Evolutionary conservation across 441 rosid genomes (phyloP).

Genomic region (Syzygium malaccense): DNA sequence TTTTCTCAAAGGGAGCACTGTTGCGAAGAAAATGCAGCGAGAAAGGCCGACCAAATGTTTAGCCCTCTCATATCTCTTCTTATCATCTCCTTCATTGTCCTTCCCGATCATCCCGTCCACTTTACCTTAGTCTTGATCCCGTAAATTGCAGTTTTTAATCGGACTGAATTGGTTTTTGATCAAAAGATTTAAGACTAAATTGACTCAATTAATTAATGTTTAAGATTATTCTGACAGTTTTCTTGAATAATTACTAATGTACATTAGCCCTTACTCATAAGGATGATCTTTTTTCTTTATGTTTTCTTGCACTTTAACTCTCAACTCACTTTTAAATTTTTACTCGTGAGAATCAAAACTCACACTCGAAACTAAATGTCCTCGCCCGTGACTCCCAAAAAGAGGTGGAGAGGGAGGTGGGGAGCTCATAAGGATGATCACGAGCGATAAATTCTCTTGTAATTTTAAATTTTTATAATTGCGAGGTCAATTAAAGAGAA

Average conservation of each 20-base stretch:
- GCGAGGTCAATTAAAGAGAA: background rate
- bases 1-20: background rate
- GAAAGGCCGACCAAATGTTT: background rate
- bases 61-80: background rate
- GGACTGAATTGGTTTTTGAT: background rate
- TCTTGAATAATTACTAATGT: background rate
- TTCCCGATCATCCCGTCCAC: background rate
- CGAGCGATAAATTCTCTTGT: background rate
- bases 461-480: background rate
- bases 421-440: background rate
- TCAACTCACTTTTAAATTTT: too few relatives aligned
- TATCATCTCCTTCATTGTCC: background rate
- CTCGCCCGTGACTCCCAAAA: too few relatives aligned
- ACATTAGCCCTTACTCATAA: background rate
- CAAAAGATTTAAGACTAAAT: too few relatives aligned
- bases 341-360: too few relatives aligned
- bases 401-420: too few relatives aligned
- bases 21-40: background rate
- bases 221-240: too few relatives aligned
- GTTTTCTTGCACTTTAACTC: too few relatives aligned
- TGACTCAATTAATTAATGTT: too few relatives aligned
- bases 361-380: too few relatives aligned
- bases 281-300: background rate
- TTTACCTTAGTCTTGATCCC: background rate
- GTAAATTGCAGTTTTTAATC: background rate